Conservation (phyloP, 495 filamentous ascomycete genomes). For the Tuber umbilicatum region DNA sequence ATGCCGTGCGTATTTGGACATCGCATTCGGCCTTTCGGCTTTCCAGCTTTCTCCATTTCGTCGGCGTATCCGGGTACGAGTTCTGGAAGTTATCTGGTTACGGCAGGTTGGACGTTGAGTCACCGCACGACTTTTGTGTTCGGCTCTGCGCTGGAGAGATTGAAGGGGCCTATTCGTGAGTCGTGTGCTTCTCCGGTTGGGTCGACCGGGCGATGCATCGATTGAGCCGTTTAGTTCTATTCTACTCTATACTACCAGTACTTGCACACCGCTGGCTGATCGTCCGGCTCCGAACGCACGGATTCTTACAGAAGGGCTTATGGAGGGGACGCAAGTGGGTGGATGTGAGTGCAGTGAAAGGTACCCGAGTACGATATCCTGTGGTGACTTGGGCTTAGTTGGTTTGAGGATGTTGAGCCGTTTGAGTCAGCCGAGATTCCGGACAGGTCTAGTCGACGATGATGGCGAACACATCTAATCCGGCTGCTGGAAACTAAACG, state of each 20-base stretch:
- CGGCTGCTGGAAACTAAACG: background rate
- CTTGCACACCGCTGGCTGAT: background rate
- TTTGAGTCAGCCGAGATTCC: background rate
- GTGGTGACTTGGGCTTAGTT: background rate
- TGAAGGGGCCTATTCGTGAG: background rate
- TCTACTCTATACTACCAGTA: background rate
- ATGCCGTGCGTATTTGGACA: background rate
- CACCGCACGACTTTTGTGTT: background rate
- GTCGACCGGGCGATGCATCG: background rate
- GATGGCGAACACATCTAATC: background rate
- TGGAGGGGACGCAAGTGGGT: background rate
- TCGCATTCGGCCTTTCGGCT: background rate
- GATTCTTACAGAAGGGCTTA: background rate
- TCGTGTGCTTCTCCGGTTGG: background rate
- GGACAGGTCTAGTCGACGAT: background rate
- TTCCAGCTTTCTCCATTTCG: background rate
- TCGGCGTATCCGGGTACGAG: background rate
- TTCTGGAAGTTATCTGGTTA: background rate
- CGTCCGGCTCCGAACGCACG: background rate
- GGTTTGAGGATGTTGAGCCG: background rate
- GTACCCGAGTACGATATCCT: background rate
- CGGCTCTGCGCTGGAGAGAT: background rate
- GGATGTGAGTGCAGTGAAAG: background rate
- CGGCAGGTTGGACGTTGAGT: background rate
- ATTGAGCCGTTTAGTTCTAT: background rate